Evolutionary conservation across 1,284 basidiomycete genomes (phyloP), one percentile per base, ranked within the genome.

Genomic region (Malassezia yamatoensis): DNA sequence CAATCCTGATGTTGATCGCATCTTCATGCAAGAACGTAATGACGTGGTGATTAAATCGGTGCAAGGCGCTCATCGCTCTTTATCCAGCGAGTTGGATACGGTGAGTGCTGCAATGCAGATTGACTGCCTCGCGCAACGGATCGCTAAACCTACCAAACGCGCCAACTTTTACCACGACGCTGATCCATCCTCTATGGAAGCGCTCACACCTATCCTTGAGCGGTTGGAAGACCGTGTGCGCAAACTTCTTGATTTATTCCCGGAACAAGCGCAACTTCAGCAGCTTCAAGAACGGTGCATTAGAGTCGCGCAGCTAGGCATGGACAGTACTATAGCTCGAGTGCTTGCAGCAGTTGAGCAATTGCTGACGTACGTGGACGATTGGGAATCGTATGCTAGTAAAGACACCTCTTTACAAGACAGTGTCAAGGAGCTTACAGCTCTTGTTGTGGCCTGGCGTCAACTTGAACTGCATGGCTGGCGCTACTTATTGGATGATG

Each of bases 321-420:
- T 87, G 5, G 78, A 81, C 44, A 85, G 83, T 61, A 85, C 94
- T 0, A 78, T 96, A 5, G 90, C 93, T 6, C 85, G 85, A 70
- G 77, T 93, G 18, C 80, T 99, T 16, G 81, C 88, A 0, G 84
- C 85, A 2, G 74, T 96, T 41, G 94, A 99, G 75, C 85, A 87
- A 60, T 79, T 99, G 11, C 78, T 98, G 2, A 70, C 85, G 41
- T 88, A 94, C 62, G 88, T 85, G 10, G 88, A 94, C 60, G 94
- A 98, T 71, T 99, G 94, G 94, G 90, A 98, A 74, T 85, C 85
- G 66, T 98, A 88, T 66, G 86, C 93, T 11, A 91, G 90, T 76
- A 80, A 82, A 21, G 84, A 86, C 46, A 96, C 91, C 68, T 85
- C 84, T 21, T 80, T 99, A 56, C 83, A 82, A 65, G 59, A 72